These are phyloP conservation scores for Parathielavia appendiculata DNA, from an alignment of 495 filamentous ascomycete genomes.

Conservation along the genomic window DNA sequence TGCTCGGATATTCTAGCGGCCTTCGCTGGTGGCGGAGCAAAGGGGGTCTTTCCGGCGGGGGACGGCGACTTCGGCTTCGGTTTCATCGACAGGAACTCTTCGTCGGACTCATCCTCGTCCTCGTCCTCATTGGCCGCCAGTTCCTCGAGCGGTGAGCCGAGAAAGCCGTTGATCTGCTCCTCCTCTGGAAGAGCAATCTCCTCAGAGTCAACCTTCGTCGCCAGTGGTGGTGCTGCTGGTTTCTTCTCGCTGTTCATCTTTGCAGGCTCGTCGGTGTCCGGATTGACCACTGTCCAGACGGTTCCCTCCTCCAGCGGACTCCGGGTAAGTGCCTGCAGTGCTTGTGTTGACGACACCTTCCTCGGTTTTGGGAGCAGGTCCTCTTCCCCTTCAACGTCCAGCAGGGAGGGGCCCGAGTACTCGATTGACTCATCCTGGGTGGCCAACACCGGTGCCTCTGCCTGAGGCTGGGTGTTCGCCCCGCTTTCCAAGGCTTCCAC, in stretches of 20 bases:
- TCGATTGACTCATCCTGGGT: constrained; percentile 26
- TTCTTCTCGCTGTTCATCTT: constrained; percentile 25
- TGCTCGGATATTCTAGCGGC: neutral
- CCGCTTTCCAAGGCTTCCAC: constrained; percentile 8
- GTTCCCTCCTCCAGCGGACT: constrained; percentile 41
- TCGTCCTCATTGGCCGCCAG: constrained; percentile 26
- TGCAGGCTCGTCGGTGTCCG: constrained; percentile 33
- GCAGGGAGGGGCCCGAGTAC: constrained; percentile 24
- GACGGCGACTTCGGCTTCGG: constrained; percentile 23
- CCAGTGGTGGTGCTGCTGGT: neutral
- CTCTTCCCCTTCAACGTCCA: constrained; percentile 37
- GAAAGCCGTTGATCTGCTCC: neutral
- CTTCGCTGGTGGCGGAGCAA: constrained; percentile 17
- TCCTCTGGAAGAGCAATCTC: constrained; percentile 13
- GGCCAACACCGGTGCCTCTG: constrained; percentile 19
- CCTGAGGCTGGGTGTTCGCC: constrained; percentile 22
- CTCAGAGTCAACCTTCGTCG: constrained; percentile 21
- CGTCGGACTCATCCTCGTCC: constrained; percentile 25
- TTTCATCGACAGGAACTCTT: constrained; percentile 33
- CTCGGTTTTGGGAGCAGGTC: constrained; percentile 38
- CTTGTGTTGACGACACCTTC: constrained; percentile 45
- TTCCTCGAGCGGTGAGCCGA: constrained; percentile 23
- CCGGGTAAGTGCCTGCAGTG: constrained; percentile 39
- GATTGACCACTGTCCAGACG: constrained; percentile 40
- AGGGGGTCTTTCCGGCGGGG: constrained; percentile 12